Base-by-base conservation (phyloP, 2,329 filamentous ascomycete species). In the Colletotrichum ledebouriae region DNA sequence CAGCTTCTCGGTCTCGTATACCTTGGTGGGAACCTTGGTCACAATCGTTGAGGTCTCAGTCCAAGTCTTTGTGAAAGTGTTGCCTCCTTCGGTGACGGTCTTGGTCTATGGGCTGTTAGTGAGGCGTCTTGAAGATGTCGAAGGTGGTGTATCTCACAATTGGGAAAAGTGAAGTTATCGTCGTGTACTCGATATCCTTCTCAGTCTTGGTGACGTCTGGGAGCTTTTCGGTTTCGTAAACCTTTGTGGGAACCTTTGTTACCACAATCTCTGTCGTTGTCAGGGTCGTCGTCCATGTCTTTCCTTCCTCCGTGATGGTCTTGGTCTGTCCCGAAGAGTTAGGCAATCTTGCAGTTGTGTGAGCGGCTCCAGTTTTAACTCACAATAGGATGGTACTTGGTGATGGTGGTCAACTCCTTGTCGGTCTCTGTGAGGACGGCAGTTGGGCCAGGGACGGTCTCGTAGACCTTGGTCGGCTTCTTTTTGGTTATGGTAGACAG, bases 381-480 rank as follows among this genome's bases (percentile, higher is more conserved):
- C 25, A 63, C 56, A 42, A 41, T 42, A 13, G 63, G 63, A 42
- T 49, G 17, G 42, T 13, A 52, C 22, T 56, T 57, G 12, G 63
- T 67, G 25, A 57, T 41, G 4, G 73, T 75, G 34, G 67, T 71
- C 39, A 71, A 53, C 37, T 75, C 73, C 3, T 78, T 70, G 59
- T 75, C 68, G 3, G 73, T 76, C 7, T 75, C 76, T n/a, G 78
- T 81, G 15, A 72, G 49, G 9, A 71, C 70, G 13, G 78, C 71
- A 2, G 76, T 79, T 10, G 76, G 77, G 12, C 76, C 79, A 17
- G 80, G 80, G 10, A 77, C 71, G 3, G 80, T 82, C 39, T 78
- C 76, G 2, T 78, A 75, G 59, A 77, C 65, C 42, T 78, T 79
- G 46, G 77, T 74, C 34, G 77, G 72, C 29, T 76, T 73, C 12